A percentile compares a stretch with the other conserved stretches of the same genome.
phyloP scores from a whole-genome alignment of 768 basidiomycete genomes.

The Rhodotorula graminis region DNA sequence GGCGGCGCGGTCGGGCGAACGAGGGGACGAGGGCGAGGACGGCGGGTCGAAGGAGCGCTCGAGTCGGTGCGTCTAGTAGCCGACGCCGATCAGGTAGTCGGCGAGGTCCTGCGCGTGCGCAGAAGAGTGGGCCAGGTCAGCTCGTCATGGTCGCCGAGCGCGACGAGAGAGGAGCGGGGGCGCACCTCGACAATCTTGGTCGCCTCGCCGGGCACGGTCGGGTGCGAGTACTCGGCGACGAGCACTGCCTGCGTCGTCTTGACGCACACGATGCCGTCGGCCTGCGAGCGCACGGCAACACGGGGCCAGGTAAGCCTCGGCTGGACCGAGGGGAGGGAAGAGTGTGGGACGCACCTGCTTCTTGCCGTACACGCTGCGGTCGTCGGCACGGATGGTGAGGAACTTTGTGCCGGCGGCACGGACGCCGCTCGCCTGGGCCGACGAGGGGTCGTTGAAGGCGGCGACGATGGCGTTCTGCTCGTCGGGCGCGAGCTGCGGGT shows the following conservation, averaged over 20 bases:
- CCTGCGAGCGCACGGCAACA: conserved; percentile 54
- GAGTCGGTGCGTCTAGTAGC: conserved; percentile 29
- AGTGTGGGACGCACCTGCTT: conserved; percentile 59
- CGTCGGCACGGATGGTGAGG: conserved; percentile 57
- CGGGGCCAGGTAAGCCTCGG: neutral
- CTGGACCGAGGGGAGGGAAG: neutral
- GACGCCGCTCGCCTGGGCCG: conserved; percentile 55
- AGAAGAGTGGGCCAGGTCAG: neutral
- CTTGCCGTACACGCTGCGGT: conserved; percentile 66
- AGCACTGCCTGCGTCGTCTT: conserved; percentile 83
- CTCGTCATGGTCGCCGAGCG: no score
- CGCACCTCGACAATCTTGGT: conserved; percentile 58
- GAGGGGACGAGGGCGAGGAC: neutral
- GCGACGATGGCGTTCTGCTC: conserved; percentile 61
- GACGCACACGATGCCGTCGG: conserved; percentile 65
- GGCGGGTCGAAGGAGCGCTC: no score
- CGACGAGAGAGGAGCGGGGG: neutral
- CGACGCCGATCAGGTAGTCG: conserved; percentile 63
- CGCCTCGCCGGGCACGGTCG: conserved; percentile 63
- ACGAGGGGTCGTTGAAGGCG: conserved; percentile 51
- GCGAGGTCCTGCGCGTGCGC: conserved; percentile 51
- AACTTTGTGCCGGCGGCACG: conserved; percentile 67
- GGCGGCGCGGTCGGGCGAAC: neutral
- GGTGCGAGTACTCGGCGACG: conserved; percentile 66
- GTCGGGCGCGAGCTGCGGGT: conserved; percentile 58